phyloP scores from a whole-genome alignment of 2,329 filamentous ascomycete species.

The Zymoseptoria brevis region DNA sequence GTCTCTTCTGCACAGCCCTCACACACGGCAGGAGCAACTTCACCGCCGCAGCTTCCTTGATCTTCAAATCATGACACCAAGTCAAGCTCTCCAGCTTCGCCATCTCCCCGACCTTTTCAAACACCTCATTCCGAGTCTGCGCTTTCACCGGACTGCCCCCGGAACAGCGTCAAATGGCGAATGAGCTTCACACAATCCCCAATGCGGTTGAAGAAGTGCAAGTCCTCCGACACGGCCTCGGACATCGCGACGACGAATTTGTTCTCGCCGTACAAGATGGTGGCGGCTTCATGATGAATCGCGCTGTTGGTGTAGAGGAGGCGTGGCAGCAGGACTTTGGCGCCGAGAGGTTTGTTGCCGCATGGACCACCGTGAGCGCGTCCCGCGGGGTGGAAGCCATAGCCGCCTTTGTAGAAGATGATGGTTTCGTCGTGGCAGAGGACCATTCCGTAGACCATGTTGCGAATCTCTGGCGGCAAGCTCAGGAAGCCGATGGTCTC shows the following conservation, averaged over 20 bases:
- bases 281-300: background rate
- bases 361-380: background rate
- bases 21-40: background rate
- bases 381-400: background rate
- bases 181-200: background rate
- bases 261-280: background rate
- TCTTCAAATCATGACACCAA: background rate
- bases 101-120: background rate
- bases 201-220: background rate
- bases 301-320: conserved; percentile 26
- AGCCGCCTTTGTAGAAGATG: background rate
- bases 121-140: background rate
- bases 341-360: background rate
- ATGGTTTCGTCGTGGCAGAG: background rate
- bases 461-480: background rate
- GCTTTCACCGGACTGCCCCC: background rate
- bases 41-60: background rate
- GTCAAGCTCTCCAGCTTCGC: background rate
- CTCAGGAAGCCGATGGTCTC: background rate
- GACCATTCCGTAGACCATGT: background rate
- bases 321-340: background rate
- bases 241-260: background rate
- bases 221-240: background rate
- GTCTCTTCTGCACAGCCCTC: background rate
- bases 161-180: background rate